These are phyloP conservation scores for Exophiala viscosa DNA, from an alignment of 2,329 filamentous ascomycete genomes.

Conservation along the genomic window DNA sequence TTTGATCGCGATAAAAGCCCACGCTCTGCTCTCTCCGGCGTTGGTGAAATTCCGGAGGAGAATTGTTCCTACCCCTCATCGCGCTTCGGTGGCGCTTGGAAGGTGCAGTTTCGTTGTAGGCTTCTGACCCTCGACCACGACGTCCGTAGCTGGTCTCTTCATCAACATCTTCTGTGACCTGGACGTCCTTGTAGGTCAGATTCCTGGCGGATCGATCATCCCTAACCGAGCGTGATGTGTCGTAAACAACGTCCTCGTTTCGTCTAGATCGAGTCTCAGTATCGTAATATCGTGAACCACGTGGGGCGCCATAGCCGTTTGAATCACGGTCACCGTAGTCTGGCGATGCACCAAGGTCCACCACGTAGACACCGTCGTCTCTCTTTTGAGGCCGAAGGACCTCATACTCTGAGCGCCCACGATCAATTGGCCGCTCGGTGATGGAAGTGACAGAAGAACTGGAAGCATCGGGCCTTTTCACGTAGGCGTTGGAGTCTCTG, in stretches of 20 bases:
- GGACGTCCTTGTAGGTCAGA: slow-evolving; percentile 18
- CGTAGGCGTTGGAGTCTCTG: slow-evolving; percentile 20
- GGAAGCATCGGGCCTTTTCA: slow-evolving; percentile 15
- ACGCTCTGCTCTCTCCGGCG: slow-evolving; percentile 17
- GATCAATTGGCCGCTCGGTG: slow-evolving; percentile 11
- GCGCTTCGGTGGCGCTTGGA: slow-evolving; percentile 9
- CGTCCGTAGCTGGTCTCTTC: slow-evolving; percentile 16
- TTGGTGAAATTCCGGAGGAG: slow-evolving; percentile 8
- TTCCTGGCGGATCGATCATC: slow-evolving; percentile 10
- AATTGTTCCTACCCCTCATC: slow-evolving; percentile 18
- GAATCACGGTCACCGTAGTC: background rate
- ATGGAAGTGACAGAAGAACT: slow-evolving; percentile 6
- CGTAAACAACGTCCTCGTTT: slow-evolving; percentile 15
- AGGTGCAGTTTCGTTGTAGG: slow-evolving; percentile 11
- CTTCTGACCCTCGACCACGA: slow-evolving; percentile 8
- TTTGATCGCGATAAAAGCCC: slow-evolving; percentile 20
- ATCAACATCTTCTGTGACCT: slow-evolving; percentile 19
- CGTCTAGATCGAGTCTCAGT: background rate
- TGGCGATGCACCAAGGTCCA: slow-evolving; percentile 6
- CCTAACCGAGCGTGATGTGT: background rate
- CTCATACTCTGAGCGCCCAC: slow-evolving; percentile 21
- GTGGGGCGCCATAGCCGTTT: slow-evolving; percentile 8
- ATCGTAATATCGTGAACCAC: slow-evolving; percentile 6
- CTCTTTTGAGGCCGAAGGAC: slow-evolving; percentile 19
- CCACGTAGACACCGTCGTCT: slow-evolving; percentile 20